Evolutionary conservation across 2,329 filamentous ascomycete genomes (phyloP).

Genomic region (Davidsoniella neocaledoniae): DNA sequence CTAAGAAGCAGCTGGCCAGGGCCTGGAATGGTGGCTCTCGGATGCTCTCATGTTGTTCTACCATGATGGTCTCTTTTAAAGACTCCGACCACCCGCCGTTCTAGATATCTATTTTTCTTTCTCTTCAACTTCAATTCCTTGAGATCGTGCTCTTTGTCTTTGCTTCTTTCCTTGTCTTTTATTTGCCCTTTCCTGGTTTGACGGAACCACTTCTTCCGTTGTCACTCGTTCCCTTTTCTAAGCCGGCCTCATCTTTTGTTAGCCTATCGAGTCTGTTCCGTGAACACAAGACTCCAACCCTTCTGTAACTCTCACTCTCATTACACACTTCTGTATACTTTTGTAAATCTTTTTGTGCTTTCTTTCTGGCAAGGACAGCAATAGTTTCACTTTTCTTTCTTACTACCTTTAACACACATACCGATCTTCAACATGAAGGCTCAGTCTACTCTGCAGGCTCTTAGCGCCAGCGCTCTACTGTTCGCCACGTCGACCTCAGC

Average conservation of each 20-base stretch:
- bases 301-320: too few species aligned
- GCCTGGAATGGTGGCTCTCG: too few species aligned
- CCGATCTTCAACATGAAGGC: slow-evolving; percentile 7
- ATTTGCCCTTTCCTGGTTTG: slow-evolving; percentile 7
- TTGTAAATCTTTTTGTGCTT: too few species aligned
- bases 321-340: too few species aligned
- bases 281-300: too few species aligned
- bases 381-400: not conserved
- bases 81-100: not conserved
- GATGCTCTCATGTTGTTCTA: too few species aligned
- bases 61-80: too few species aligned
- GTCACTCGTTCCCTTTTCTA: not conserved
- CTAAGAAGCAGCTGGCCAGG: too few species aligned
- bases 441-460: slow-evolving; percentile 1
- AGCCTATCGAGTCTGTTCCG: too few species aligned
- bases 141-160: not conserved
- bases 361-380: too few species aligned
- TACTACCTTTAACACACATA: not conserved
- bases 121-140: not conserved
- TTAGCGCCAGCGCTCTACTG: slow-evolving; percentile 2
- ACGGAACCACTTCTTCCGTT: slow-evolving; percentile 10
- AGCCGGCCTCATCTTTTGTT: not conserved
- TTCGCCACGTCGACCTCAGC: slow-evolving; percentile 19
- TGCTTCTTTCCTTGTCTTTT: not conserved
- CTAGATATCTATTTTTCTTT: not conserved